These are phyloP conservation scores for Diaporthe citri DNA, from an alignment of 2,329 filamentous ascomycete genomes.

Conservation along the genomic window DNA sequence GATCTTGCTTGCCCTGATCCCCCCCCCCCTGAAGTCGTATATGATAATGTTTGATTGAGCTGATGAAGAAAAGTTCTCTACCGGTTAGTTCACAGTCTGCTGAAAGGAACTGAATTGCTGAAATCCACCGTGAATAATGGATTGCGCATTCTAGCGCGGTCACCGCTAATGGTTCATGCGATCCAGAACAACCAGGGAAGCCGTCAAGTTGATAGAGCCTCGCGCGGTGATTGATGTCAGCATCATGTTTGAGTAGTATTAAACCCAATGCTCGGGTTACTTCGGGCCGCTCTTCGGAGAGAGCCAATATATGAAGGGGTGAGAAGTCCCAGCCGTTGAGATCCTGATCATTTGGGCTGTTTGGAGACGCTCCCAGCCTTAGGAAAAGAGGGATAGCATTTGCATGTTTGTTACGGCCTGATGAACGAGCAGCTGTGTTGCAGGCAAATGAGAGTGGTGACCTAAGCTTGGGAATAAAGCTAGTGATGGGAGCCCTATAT, in stretches of 20 bases:
- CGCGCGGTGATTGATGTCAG: neutral
- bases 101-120: neutral
- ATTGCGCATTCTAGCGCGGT: neutral
- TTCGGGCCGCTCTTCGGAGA: accelerated
- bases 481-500: neutral
- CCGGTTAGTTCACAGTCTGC: neutral
- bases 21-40: too few relatives aligned
- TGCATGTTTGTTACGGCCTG: too few relatives aligned
- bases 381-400: too few relatives aligned
- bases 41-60: too few relatives aligned
- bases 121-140: accelerated
- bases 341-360: too few relatives aligned
- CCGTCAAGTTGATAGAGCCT: too few relatives aligned
- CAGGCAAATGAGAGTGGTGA: neutral
- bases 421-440: neutral
- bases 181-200: too few relatives aligned
- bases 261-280: neutral
- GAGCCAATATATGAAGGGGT: neutral
- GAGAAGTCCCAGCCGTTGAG: neutral
- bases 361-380: neutral
- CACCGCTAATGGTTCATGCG: too few relatives aligned
- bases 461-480: neutral
- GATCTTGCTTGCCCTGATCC: too few relatives aligned
- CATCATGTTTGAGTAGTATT: neutral
- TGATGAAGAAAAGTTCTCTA: too few relatives aligned